Base-by-base conservation (phyloP, 768 basidiomycete species). In the Amanita pseudoporphyria region DNA sequence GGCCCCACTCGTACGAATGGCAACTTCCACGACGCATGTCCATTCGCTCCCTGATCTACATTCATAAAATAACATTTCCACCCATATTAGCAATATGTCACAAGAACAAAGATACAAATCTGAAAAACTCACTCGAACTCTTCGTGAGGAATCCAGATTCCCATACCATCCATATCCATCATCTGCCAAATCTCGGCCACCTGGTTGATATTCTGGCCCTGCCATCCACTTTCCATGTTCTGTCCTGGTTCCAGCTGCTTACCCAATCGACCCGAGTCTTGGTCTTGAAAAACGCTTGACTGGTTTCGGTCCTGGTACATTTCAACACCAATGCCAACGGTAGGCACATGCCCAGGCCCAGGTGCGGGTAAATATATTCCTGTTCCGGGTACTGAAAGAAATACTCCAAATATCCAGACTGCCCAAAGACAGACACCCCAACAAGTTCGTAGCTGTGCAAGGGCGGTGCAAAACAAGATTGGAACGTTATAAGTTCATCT, bases 111-210 rank as follows among this genome's bases (percentile, higher is more conserved):
- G 18, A 10, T 21, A 38, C 13, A 50, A 24, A 12, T 43, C 19
- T 10, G 19, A 44, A 33, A n/a, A 3, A 66, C 79, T 56, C 57
- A 84, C 82, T 79, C 78, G 48, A 80, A 81, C 16, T 73, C 72
- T 10, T 71, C 70, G 12, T 80, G 79, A 19, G 79, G 77, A 9
- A 78, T 77, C 82, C 81, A 84, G 75, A 82, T 78, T 12, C 70
- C 68, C 55, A 81, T 70, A 39, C 73, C 73, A 49, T 77, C 75
- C 49, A 66, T 63, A 54, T 81, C 74, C 60, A 73, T 63, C 31
- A 63, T 49, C 13, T 62, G 60, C 30, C 61, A 56, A 21, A 62
- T 55, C 21, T 59, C 56, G 1, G 56, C 51, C 31, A 61, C 49
- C 24, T 45, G 43, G 12, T 52, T 57, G 45, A 46, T 52, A 2